Evolutionary conservation across 306 rosid species (phyloP).

Genomic region (Trifolium dubium): DNA sequence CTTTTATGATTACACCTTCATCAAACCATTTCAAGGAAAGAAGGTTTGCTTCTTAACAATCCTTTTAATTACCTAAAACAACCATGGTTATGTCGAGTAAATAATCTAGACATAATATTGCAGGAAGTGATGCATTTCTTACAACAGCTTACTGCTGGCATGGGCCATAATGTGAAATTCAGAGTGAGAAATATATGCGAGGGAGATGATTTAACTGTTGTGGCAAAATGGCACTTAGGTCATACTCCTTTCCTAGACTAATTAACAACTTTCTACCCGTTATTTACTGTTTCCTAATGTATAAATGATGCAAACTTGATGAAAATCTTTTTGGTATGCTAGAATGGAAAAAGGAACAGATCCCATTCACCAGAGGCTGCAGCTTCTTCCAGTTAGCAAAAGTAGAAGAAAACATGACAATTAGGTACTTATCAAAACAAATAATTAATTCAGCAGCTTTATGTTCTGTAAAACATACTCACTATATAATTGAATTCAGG

Average conservation of each 20-base stretch:
- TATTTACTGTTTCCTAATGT: not conserved
- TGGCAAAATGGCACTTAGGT: constrained; percentile 83
- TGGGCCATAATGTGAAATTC: constrained; percentile 80
- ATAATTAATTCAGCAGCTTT: not conserved
- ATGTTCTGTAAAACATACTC: constrained; percentile 26
- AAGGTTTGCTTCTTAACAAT: constrained; percentile 48
- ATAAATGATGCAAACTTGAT: not conserved
- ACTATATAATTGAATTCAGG: constrained; percentile 53
- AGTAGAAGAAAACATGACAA: constrained; percentile 49
- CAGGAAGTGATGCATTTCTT: constrained; percentile 72
- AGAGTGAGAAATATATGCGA: constrained; percentile 50
- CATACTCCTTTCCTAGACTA: constrained; percentile 29
- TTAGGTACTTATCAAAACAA: constrained; percentile 47
- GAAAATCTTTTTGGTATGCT: constrained; percentile 32
- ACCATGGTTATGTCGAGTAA: not conserved
- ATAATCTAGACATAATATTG: constrained; percentile 35
- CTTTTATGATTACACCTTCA: constrained; percentile 69
- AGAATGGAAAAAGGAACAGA: constrained; percentile 73
- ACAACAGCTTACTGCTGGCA: constrained; percentile 58
- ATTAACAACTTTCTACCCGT: not conserved
- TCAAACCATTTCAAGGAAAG: constrained; percentile 70
- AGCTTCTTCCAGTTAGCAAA: constrained; percentile 66
- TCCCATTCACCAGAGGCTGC: constrained; percentile 92
- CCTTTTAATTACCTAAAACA: not conserved
- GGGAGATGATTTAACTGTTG: constrained; percentile 61